phyloP scores from a whole-genome alignment of 2,329 filamentous ascomycete species.

The Pseudocercospora ulei region DNA sequence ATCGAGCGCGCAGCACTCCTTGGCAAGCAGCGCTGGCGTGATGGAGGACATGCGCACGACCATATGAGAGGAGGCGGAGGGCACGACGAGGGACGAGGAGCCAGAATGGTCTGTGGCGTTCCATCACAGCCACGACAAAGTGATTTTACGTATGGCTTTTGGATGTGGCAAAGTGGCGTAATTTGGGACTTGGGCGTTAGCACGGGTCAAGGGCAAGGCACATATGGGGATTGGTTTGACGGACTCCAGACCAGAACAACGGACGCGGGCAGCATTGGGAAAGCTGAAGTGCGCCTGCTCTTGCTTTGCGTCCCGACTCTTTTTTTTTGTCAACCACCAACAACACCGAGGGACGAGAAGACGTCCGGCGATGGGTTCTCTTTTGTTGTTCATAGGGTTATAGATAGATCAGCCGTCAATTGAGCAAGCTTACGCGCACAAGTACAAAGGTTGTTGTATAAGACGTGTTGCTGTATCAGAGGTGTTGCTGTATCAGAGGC shows the following conservation, averaged over 20 bases:
- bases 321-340: background rate
- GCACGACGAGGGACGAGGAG: background rate
- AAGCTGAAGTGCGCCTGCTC: conserved; percentile 1
- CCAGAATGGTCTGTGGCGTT: background rate
- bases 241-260: conserved; percentile 5
- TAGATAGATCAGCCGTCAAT: too few species aligned
- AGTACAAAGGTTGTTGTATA: too few species aligned
- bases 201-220: background rate
- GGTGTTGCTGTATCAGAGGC: too few species aligned
- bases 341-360: background rate
- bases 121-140: conserved; percentile 3
- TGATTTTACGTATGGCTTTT: conserved; percentile 4
- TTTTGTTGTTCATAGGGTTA: conserved; percentile 8
- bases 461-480: too few species aligned
- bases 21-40: too few species aligned
- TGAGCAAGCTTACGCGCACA: too few species aligned
- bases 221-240: background rate
- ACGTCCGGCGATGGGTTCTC: conserved; percentile 3
- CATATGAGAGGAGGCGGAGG: background rate
- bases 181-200: conserved; percentile 1
- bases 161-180: conserved; percentile 5
- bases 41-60: background rate
- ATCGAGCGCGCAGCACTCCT: too few species aligned
- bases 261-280: conserved; percentile 3
- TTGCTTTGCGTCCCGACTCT: background rate